Evolutionary conservation across 2,329 filamentous ascomycete genomes (phyloP).

Genomic region (Penicillium janthinellum): DNA sequence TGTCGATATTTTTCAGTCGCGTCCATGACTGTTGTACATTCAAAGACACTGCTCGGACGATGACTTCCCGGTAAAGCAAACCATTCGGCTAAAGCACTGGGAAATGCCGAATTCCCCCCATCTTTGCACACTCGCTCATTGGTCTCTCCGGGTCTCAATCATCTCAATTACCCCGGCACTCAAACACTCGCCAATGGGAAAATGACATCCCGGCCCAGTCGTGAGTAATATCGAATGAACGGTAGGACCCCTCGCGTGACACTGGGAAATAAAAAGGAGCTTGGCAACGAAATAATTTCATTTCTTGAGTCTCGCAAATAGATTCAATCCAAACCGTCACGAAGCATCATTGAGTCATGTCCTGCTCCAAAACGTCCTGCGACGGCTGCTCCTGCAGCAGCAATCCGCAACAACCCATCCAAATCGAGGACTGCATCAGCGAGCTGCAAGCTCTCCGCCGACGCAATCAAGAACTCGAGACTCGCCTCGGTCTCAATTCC

Average conservation of each 20-base stretch:
- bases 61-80: slow-evolving; percentile 11
- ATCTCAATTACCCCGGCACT: slow-evolving; percentile 2
- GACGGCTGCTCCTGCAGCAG: slow-evolving; percentile 38
- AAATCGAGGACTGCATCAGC: slow-evolving; percentile 46
- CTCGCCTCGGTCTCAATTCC: slow-evolving; percentile 14
- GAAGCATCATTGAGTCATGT: slow-evolving; percentile 1
- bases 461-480: slow-evolving; percentile 40
- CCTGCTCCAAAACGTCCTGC: slow-evolving; percentile 28
- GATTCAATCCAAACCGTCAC: background rate
- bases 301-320: background rate
- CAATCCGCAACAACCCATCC: slow-evolving; percentile 24
- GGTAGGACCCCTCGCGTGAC: slow-evolving; percentile 2
- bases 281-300: background rate
- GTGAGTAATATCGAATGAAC: slow-evolving; percentile 6
- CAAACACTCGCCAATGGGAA: slow-evolving; percentile 17
- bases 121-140: slow-evolving; percentile 2
- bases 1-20: background rate
- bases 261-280: slow-evolving; percentile 3
- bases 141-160: slow-evolving; percentile 3
- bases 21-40: background rate
- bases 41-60: slow-evolving; percentile 1
- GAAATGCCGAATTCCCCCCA: background rate
- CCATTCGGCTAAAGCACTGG: slow-evolving; percentile 10
- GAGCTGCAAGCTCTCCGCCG: slow-evolving; percentile 43
- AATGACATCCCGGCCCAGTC: slow-evolving; percentile 15